phyloP scores from a whole-genome alignment of 2,329 filamentous ascomycete genomes.

The Dactylellina parvicollis region DNA sequence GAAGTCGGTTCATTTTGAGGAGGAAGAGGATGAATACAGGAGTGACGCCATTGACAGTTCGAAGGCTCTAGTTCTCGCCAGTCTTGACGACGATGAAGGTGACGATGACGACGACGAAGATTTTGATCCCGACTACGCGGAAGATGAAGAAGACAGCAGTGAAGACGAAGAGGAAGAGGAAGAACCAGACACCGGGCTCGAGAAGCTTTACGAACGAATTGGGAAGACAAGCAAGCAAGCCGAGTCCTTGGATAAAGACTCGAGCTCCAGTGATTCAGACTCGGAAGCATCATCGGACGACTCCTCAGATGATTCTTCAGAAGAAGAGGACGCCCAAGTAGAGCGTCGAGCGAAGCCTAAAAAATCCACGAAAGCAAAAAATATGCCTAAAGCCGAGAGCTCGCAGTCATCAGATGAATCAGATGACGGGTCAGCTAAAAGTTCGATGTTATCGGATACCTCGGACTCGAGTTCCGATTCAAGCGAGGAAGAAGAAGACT shows the following conservation, averaged over 20 bases:
- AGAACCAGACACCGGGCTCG: background rate
- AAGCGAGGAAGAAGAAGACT: slow-evolving; percentile 1
- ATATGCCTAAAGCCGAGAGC: slow-evolving; percentile 4
- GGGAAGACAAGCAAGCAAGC: background rate
- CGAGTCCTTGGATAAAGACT: background rate
- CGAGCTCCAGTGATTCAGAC: slow-evolving; percentile 7
- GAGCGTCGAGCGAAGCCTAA: background rate
- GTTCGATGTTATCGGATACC: slow-evolving; percentile 6
- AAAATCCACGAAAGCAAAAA: background rate
- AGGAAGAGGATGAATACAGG: no score
- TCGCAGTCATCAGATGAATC: slow-evolving; percentile 10
- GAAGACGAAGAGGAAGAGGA: slow-evolving; percentile 18
- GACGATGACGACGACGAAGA: slow-evolving; percentile 37
- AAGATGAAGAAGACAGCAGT: slow-evolving; percentile 28
- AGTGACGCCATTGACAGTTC: background rate
- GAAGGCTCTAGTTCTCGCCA: slow-evolving; percentile 26
- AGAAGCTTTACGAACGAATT: background rate
- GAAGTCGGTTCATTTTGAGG: slow-evolving; percentile 41
- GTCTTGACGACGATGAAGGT: slow-evolving; percentile 24
- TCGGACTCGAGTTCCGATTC: slow-evolving; percentile 24
- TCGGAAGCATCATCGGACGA: slow-evolving; percentile 4
- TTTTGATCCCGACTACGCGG: slow-evolving; percentile 48
- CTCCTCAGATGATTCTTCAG: slow-evolving; percentile 2
- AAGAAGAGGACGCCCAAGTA: background rate
- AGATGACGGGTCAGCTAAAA: slow-evolving; percentile 10